Evolutionary conservation across 495 filamentous ascomycete genomes (phyloP).

Genomic region (Pyrenopolyporus hunteri): DNA sequence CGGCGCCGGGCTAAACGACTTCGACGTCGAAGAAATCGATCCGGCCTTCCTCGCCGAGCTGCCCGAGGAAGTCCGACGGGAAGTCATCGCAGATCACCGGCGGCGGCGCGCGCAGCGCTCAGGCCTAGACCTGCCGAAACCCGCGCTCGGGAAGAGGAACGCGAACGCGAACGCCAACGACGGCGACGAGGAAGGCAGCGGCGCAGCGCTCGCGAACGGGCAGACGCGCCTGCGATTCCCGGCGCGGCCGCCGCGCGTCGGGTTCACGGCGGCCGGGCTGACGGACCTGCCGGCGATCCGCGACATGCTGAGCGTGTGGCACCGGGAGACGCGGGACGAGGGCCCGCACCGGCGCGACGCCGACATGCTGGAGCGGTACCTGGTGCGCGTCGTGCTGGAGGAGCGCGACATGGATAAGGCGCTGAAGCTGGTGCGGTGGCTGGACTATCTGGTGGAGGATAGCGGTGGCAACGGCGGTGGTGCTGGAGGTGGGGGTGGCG

Average conservation of each 20-base stretch:
- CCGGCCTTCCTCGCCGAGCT: conserved; percentile 78
- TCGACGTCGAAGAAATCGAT: conserved; percentile 58
- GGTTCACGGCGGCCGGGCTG: conserved; percentile 38
- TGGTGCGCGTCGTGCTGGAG: conserved; percentile 69
- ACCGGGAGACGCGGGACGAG: conserved; percentile 65
- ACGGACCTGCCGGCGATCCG: conserved; percentile 43
- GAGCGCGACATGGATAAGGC: conserved; percentile 81
- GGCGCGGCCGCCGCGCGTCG: conserved; percentile 41
- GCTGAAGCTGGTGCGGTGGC: conserved; percentile 69
- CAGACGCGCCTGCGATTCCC: conserved; percentile 48
- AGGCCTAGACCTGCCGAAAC: conserved; percentile 36
- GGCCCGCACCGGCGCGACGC: conserved; percentile 81
- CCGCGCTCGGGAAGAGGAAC: conserved; percentile 1
- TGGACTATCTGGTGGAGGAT: conserved; percentile 72
- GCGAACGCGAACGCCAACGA: conserved; percentile 14
- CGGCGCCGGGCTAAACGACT: conserved; percentile 22
- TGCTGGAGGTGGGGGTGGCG: conserved; percentile 20
- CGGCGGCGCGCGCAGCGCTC: conserved; percentile 53
- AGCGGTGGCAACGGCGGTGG: conserved; percentile 16
- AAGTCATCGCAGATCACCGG: conserved; percentile 75
- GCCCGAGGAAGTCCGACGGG: conserved; percentile 77
- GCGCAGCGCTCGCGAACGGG: conserved; percentile 11
- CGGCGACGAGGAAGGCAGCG: neutral
- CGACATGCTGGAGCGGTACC: conserved; percentile 69
- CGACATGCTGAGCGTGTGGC: conserved; percentile 66